Percentiles rank a stretch among this genome's conserved stretches.
Conservation (phyloP, 768 basidiomycete genomes). For the Bullera alba region DNA sequence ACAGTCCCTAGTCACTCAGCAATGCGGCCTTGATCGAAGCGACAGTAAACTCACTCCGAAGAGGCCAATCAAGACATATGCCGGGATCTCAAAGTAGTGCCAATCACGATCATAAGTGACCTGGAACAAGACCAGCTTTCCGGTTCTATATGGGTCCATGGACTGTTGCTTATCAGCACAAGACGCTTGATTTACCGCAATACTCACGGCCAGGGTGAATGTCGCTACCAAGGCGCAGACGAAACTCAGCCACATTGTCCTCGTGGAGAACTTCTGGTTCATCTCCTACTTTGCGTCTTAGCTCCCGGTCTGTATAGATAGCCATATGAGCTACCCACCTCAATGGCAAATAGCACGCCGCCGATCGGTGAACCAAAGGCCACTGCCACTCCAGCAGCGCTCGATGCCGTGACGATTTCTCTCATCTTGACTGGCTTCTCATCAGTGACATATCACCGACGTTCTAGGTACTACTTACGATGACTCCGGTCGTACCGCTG, state of each 20-base stretch:
- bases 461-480: conserved; percentile 59
- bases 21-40: not conserved
- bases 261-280: conserved; percentile 93
- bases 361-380: conserved; percentile 98
- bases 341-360: conserved; percentile 94
- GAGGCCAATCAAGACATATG: conserved; percentile 88
- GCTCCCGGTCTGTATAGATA: not conserved
- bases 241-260: conserved; percentile 98
- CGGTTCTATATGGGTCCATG: conserved; percentile 97
- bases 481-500: conserved; percentile 76
- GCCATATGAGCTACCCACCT: conserved; percentile 53
- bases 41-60: conserved; percentile 65
- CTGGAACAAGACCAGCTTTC: conserved; percentile 95
- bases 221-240: conserved; percentile 96
- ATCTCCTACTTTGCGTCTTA: conserved; percentile 67
- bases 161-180: conserved; percentile 57
- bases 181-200: not conserved
- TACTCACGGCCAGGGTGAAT: conserved; percentile 81
- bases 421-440: conserved; percentile 52
- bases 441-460: no score
- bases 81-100: conserved; percentile 98
- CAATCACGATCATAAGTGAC: conserved; percentile 95
- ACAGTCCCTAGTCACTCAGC: conserved; percentile 64
- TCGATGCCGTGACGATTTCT: conserved; percentile 88
- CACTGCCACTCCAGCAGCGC: conserved; percentile 95